These are phyloP conservation scores for Xylaria sp. DNA, from an alignment of 2,329 filamentous ascomycete species.

Conservation along the genomic window DNA sequence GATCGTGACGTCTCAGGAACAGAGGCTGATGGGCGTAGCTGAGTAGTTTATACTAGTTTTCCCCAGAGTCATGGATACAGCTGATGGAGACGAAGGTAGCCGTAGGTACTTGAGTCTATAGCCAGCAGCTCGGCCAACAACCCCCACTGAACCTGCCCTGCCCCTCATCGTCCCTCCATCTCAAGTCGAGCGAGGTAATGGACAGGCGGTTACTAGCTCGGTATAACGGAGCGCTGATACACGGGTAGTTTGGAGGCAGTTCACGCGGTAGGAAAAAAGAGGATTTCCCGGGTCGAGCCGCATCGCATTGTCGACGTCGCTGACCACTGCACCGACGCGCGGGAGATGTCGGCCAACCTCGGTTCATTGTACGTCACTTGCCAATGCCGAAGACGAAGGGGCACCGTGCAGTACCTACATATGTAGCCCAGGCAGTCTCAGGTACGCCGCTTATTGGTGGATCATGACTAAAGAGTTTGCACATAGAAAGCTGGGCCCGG, in stretches of 20 bases:
- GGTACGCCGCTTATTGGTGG: conserved; percentile 30
- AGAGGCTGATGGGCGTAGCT: conserved; percentile 41
- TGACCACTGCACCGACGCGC: conserved; percentile 45
- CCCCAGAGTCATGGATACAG: conserved; percentile 4
- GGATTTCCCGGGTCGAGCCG: conserved; percentile 51
- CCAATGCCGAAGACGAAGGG: conserved; percentile 11
- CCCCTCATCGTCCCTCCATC: neutral
- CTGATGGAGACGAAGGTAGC: neutral
- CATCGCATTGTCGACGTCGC: conserved; percentile 20
- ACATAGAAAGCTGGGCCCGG: neutral
- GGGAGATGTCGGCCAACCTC: conserved; percentile 48
- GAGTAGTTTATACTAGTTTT: conserved; percentile 35
- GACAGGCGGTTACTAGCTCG: conserved; percentile 29
- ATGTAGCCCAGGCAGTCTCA: neutral
- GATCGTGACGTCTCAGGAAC: conserved; percentile 36
- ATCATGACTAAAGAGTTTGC: conserved; percentile 24
- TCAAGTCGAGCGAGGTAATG: neutral
- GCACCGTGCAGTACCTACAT: neutral
- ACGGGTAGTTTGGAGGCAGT: conserved; percentile 37
- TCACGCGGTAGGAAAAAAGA: conserved; percentile 43
- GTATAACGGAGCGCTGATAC: conserved; percentile 27
- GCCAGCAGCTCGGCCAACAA: conserved; percentile 1
- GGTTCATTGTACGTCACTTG: conserved; percentile 43
- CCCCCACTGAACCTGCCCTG: conserved; percentile 12
- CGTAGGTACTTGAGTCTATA: no score